Base-by-base conservation (phyloP, 441 rosid genomes). In the Croton laevigatus region DNA sequence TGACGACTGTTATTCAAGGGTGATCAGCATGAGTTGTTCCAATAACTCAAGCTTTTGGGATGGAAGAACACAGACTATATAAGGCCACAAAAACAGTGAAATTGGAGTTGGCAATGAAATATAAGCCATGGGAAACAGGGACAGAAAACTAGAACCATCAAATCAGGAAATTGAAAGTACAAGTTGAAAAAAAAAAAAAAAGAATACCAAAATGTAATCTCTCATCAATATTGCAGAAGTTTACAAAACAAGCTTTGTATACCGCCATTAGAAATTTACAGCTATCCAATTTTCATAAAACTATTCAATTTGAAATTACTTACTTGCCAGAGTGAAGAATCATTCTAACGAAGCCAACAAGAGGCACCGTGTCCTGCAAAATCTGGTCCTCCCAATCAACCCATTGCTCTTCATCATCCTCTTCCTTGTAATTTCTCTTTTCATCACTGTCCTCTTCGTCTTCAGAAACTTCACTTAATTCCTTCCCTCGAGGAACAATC, bases 321-420 rank as follows among this genome's bases (percentile, higher is more conserved):
- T 36, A 70, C 73, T 49, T 70, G 73, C 49, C 59, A 58, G 96
- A 88, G 77, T 90, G 97, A 76, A 94, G 84, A 83, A 94, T 80
- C 97, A 86, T 89, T 74, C 98, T 83, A 27, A 85, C 97, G 71
- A 91, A 88, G 22, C 94, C 91, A 72, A 90, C 97, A 69, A 94
- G 91, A 62, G 97, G 98, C 68, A 88, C 96, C 0, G 98, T 94
- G 66, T 87, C 97, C 78, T 89, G 88, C 70, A 94, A 81, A 77
- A 94, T 91, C 80, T 79, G 84, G 65, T 90, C 95, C 81, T 94
- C 98, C 92, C 90, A 89, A 73, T 87, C 95, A 22, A 77, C 69
- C 90, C 81, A 80, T 19, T 73, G 83, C n/a, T 78, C 32, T 27
- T 27, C 88, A 5, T 77, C 88, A n/a, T 81, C 86, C 36, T 74